Evolutionary conservation across 345 rosid species (phyloP).

Genomic region (Psidium guajava): DNA sequence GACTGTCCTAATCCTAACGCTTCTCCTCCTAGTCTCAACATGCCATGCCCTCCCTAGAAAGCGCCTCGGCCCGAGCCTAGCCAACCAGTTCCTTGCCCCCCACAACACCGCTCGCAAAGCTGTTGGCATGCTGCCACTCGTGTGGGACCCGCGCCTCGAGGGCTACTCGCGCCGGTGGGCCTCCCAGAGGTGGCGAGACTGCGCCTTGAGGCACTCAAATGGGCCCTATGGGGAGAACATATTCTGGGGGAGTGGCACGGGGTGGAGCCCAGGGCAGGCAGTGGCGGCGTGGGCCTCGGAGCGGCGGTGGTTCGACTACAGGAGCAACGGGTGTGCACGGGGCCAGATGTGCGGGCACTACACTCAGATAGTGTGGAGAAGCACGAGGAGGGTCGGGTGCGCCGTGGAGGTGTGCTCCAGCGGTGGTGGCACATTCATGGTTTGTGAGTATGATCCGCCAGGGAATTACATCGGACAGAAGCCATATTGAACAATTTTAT

Average conservation of each 20-base stretch:
- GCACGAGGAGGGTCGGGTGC: constrained; percentile 54
- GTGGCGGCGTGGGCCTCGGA: constrained; percentile 60
- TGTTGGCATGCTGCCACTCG: constrained; percentile 33
- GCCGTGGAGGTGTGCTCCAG: constrained; percentile 41
- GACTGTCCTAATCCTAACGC: neutral
- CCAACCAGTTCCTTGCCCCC: constrained; percentile 44
- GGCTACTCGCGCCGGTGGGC: constrained; percentile 58
- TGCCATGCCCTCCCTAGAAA: neutral
- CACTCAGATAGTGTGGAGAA: constrained; percentile 82
- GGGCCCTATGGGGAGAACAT: constrained; percentile 89
- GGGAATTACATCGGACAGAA: constrained; percentile 81
- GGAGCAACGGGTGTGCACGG: constrained; percentile 45
- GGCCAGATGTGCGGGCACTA: constrained; percentile 77
- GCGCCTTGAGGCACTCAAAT: constrained; percentile 57
- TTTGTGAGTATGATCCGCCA: constrained; percentile 93
- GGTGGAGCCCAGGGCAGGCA: constrained; percentile 63
- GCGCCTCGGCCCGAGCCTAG: neutral
- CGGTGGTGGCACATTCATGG: constrained; percentile 66
- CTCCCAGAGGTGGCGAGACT: constrained; percentile 49
- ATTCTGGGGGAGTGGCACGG: constrained; percentile 86
- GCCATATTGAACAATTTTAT: constrained; percentile 42
- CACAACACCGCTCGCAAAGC: constrained; percentile 56
- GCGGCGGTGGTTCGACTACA: constrained; percentile 34
- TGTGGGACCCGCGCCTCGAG: constrained; percentile 46
- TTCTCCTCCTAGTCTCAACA: constrained; percentile 5